Evolutionary conservation across 305 asterid genomes (phyloP), one percentile per base, ranked within the genome.

Genomic region (Caryopteris hybrid): DNA sequence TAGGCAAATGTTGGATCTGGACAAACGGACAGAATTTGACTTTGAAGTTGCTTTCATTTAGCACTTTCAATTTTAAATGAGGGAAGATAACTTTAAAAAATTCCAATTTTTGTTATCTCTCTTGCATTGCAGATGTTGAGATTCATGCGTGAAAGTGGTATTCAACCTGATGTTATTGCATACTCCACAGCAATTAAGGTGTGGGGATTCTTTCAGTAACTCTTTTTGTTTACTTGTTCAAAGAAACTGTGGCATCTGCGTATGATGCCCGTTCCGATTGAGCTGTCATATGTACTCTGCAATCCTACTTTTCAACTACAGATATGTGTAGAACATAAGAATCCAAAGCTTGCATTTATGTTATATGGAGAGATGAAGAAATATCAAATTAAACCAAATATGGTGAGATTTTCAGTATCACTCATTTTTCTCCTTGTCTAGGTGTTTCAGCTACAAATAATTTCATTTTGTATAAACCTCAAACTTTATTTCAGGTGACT

Each of bases 141-240:
- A 72, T 81, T 84, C 83, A 87, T 86, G 92, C 92, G 62, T 57
- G 92, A 90, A 61, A 79, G 83, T 74, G 97, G 96, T 66, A 73
- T 84, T 80, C 92, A 83, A 75, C 99, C 97, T 75, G 96, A 93
- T 79, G 96, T 90, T 57, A 77, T 93, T 68, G 74, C 99, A 16
- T 93, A 88, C 51, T 88, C 99, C 68, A 91, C 97, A 34, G 93
- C 96, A 69, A 88, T 93, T 79, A 93, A 88, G 96, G 99, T 93
- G 55, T 38, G 31, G 25, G 61, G 58, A 66, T 70, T 66, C 33
- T 68, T 66, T 39, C 50, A 45, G 23, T 4, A 43, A 38, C 73
- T 42, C 64, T 56, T 54, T 51, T 57, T 46, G 3, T 68, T 1
- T 61, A 55, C 63, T 60, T 47, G 57, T 64, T 66, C 33, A 27